These are phyloP conservation scores for Neofusicoccum sp. DNA, from an alignment of 2,329 filamentous ascomycete genomes.

Conservation along the genomic window DNA sequence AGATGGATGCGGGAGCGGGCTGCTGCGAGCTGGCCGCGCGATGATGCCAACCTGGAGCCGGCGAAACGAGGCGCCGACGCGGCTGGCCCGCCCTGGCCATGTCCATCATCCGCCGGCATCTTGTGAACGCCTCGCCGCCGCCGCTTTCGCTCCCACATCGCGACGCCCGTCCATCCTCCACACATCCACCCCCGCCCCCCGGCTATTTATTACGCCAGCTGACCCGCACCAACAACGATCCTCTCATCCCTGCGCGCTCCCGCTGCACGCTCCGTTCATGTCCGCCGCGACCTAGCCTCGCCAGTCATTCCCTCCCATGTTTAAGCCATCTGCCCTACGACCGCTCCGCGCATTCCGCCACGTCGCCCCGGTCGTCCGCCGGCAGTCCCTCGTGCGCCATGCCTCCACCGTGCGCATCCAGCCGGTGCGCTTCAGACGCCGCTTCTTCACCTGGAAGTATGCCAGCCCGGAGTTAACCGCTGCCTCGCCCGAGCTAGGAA, in stretches of 20 bases:
- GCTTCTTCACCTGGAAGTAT: constrained; percentile 39
- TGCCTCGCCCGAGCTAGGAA: background rate
- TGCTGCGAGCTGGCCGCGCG: constrained; percentile 4
- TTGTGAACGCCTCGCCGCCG: constrained; percentile 18
- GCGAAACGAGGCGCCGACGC: constrained; percentile 15
- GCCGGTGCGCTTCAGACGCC: constrained; percentile 44
- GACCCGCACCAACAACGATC: background rate
- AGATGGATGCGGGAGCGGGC: constrained; percentile 4
- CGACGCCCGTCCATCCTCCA: background rate
- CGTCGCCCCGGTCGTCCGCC: constrained; percentile 27
- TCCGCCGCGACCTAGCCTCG: constrained; percentile 20
- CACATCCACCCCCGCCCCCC: background rate
- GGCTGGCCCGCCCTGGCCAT: background rate
- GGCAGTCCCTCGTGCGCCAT: constrained; percentile 19
- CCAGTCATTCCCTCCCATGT: constrained; percentile 36
- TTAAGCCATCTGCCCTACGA: constrained; percentile 40
- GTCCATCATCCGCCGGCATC: constrained; percentile 9
- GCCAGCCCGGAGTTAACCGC: constrained; percentile 25
- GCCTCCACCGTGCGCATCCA: constrained; percentile 37
- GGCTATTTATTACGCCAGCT: background rate
- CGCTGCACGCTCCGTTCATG: constrained; percentile 7
- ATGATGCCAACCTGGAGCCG: constrained; percentile 11
- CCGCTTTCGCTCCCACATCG: constrained; percentile 14
- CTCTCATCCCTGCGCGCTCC: background rate
- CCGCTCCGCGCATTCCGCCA: constrained; percentile 35